A percentile compares a stretch with the other conserved stretches of the same genome.
These are phyloP conservation scores for Alternaria triticimaculans DNA, from an alignment of 2,329 filamentous ascomycete species.

Conservation along the genomic window DNA sequence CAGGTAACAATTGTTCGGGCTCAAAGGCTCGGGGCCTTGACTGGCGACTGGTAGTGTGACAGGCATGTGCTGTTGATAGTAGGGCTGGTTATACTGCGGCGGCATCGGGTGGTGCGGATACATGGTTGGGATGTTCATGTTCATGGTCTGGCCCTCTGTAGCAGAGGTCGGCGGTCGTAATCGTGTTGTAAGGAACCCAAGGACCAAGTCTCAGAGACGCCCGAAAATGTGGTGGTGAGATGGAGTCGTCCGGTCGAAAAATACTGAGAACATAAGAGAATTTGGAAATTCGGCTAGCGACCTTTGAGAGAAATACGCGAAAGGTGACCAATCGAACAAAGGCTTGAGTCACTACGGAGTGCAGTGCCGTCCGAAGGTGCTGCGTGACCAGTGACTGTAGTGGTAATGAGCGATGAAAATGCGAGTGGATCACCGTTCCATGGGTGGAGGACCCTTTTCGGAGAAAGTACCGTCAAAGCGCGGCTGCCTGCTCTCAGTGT, in stretches of 20 bases:
- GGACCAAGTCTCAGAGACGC: neutral
- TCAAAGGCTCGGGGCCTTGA: neutral
- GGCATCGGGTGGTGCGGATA: neutral
- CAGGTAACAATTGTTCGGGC: conserved; percentile 1
- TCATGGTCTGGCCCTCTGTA: neutral
- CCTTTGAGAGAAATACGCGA: neutral
- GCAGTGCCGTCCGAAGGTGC: neutral
- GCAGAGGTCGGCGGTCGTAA: neutral
- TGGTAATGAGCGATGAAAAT: neutral
- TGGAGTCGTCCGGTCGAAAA: neutral
- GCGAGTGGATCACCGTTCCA: conserved; percentile 1
- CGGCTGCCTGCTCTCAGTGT: neutral
- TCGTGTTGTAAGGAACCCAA: neutral
- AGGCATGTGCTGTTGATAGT: neutral
- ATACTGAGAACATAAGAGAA: neutral
- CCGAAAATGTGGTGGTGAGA: neutral
- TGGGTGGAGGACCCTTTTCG: neutral
- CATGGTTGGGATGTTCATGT: neutral
- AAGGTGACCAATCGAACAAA: conserved; percentile 5
- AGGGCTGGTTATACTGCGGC: neutral
- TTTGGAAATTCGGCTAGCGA: neutral
- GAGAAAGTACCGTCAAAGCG: neutral
- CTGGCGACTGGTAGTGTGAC: neutral
- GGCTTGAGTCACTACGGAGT: neutral
- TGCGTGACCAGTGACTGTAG: neutral